Evolutionary conservation across 768 basidiomycete species (phyloP).

Genomic region (Aureoboletus auriporus): DNA sequence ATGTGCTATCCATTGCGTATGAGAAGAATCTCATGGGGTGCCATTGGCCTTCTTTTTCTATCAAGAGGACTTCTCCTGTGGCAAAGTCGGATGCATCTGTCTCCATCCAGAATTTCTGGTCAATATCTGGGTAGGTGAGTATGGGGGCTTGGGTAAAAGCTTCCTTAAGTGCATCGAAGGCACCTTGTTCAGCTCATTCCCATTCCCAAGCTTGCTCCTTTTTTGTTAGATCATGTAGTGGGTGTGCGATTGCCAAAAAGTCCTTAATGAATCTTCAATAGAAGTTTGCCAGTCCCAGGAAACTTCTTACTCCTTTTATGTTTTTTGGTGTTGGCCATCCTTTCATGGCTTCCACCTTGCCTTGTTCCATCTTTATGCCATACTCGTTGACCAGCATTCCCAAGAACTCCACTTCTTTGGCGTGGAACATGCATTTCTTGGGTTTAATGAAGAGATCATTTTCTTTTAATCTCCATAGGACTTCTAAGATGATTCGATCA

Average conservation of each 20-base stretch:
- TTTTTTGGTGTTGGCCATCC: no score
- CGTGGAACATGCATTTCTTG: no score
- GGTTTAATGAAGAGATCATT: no score
- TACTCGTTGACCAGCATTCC: no score
- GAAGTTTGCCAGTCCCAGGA: conserved; percentile 31
- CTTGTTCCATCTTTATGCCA: no score
- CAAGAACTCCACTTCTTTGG: no score
- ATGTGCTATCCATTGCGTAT: neutral
- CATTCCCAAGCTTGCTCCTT: neutral
- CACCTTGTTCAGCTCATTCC: neutral
- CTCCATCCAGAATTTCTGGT: no score
- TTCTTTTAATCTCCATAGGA: no score
- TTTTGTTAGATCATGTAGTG: neutral
- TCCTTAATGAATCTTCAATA: conserved; percentile 20
- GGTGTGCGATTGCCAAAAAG: neutral
- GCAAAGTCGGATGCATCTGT: no score
- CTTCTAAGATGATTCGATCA: no score
- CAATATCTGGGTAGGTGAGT: neutral
- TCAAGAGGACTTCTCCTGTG: neutral
- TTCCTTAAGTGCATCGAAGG: neutral
- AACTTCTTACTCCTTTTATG: no score
- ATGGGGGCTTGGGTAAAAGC: neutral
- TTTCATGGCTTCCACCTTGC: no score
- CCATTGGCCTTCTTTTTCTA: neutral
- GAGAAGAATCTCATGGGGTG: neutral